Percentiles rank a stretch among this genome's conserved stretches.
Conservation (phyloP, 2,329 filamentous ascomycete genomes). For the Alternaria sp. region DNA sequence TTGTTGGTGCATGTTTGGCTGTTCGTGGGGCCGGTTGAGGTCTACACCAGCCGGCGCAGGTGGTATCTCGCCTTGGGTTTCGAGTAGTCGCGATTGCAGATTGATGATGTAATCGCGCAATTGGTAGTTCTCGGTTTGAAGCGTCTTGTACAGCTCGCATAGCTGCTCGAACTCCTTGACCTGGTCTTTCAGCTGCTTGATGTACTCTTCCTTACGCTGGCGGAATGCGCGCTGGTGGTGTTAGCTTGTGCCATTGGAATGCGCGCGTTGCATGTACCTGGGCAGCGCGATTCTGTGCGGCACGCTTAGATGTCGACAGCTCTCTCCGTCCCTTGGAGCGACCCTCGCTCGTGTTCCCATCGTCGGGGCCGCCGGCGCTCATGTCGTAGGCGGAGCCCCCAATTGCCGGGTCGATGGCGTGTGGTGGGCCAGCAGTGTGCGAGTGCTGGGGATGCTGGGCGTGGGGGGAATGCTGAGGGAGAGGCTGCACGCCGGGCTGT, state of each 20-base stretch:
- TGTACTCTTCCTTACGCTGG: conserved; percentile 96
- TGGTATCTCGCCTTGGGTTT: conserved; percentile 82
- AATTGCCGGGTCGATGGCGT: conserved; percentile 66
- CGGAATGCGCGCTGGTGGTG: conserved; percentile 82
- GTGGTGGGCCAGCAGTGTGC: conserved; percentile 54
- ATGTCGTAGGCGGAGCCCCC: conserved; percentile 59
- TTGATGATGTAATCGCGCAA: conserved; percentile 92
- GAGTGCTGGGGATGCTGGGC: conserved; percentile 28
- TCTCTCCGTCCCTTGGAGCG: conserved; percentile 76
- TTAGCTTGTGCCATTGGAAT: conserved; percentile 26
- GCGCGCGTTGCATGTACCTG: conserved; percentile 67
- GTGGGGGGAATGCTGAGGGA: conserved; percentile 34
- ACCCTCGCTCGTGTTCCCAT: conserved; percentile 55
- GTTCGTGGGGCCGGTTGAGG: conserved; percentile 62
- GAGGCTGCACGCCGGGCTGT: conserved; percentile 47
- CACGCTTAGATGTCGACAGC: conserved; percentile 92
- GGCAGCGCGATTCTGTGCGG: conserved; percentile 93
- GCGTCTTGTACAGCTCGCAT: conserved; percentile 77
- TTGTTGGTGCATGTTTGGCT: conserved; percentile 30
- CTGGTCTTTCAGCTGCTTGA: conserved; percentile 95
- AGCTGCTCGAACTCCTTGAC: conserved; percentile 80
- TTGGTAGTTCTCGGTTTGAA: conserved; percentile 88
- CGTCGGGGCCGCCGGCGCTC: conserved; percentile 55
- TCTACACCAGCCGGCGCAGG: conserved; percentile 82
- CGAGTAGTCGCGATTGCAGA: conserved; percentile 84